A percentile compares a stretch with the other conserved stretches of the same genome.
Evolutionary conservation across 208 protist genomes (phyloP).

Genomic region (Leptomonas pyrrhocoris): DNA sequence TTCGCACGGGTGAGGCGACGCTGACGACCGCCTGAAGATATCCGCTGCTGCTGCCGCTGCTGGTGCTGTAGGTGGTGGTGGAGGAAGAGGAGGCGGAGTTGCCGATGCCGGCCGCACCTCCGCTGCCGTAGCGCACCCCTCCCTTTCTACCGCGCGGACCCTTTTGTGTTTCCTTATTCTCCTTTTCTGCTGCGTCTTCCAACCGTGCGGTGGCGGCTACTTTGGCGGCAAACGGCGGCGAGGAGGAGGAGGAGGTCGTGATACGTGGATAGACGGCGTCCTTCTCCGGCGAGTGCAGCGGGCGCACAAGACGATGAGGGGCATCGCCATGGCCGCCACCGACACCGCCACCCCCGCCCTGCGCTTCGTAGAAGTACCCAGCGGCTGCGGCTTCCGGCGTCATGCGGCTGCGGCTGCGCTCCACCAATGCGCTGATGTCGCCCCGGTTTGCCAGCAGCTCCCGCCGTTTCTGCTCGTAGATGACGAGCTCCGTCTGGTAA

Average conservation of each 20-base stretch:
- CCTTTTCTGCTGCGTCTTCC: neutral
- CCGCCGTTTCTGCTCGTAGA: constrained; percentile 34
- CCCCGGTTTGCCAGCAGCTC: constrained; percentile 21
- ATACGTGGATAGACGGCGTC: neutral
- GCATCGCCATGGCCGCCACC: neutral
- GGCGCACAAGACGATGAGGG: neutral
- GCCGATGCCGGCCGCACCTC: neutral
- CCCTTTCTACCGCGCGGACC: no score
- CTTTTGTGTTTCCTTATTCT: no score
- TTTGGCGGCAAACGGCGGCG: neutral
- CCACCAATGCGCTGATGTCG: constrained; percentile 5
- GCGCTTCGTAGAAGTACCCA: constrained; percentile 21
- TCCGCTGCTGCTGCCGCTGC: neutral
- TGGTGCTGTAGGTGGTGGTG: neutral
- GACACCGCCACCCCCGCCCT: neutral
- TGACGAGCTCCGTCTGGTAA: constrained; percentile 31
- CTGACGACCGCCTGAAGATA: constrained; percentile 17
- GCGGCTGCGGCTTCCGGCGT: constrained; percentile 28
- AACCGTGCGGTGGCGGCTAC: neutral
- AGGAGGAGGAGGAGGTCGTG: neutral
- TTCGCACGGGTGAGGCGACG: constrained; percentile 14
- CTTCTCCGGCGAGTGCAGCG: neutral
- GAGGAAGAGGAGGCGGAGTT: neutral
- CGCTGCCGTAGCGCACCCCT: neutral
- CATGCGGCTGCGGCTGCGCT: constrained; percentile 18